A percentile compares a stretch with the other conserved stretches of the same genome.
Evolutionary conservation across 1,284 basidiomycete genomes (phyloP).

Genomic region (Porogramme epimiltina): DNA sequence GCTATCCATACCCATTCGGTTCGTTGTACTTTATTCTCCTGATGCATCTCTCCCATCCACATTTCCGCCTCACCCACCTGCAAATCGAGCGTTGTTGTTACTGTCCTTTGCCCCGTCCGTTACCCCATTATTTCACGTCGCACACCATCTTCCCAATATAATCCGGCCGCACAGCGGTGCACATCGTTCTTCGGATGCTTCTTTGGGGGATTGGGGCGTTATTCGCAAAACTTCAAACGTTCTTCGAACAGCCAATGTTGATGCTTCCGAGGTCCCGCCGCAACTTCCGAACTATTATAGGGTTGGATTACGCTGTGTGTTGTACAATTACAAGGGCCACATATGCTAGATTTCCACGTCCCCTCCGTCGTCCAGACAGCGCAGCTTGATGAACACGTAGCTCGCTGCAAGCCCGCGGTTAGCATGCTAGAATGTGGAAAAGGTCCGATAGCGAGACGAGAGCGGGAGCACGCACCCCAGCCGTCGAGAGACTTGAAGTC

Average conservation of each 20-base stretch:
- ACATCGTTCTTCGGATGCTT: slow-evolving; percentile 5
- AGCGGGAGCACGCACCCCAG: slow-evolving; percentile 82
- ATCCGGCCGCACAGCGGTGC: slow-evolving; percentile 20
- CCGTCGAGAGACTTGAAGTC: slow-evolving; percentile 79
- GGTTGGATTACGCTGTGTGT: slow-evolving; percentile 1
- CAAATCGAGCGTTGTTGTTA: slow-evolving; percentile 26
- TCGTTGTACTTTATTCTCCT: slow-evolving; percentile 29
- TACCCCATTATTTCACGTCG: slow-evolving; percentile 23
- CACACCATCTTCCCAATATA: slow-evolving; percentile 38
- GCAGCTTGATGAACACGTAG: slow-evolving; percentile 76
- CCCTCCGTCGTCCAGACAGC: slow-evolving; percentile 70
- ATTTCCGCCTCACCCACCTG: slow-evolving; percentile 13
- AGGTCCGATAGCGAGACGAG: no score
- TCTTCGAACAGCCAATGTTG: not conserved
- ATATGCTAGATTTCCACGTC: slow-evolving; percentile 41
- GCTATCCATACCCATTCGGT: slow-evolving; percentile 31
- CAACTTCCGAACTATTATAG: not conserved
- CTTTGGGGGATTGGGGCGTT: not conserved
- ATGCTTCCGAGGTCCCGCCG: not conserved
- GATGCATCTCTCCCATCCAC: slow-evolving; percentile 27
- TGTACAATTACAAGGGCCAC: slow-evolving; percentile 17
- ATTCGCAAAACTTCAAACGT: not conserved
- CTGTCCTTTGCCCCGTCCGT: slow-evolving; percentile 16
- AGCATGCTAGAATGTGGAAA: no score
- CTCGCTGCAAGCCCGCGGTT: slow-evolving; percentile 47